These are phyloP conservation scores for Physcomitrium patens DNA, from an alignment of 225 moss, liverwort and hornwort species.

Conservation along the genomic window DNA sequence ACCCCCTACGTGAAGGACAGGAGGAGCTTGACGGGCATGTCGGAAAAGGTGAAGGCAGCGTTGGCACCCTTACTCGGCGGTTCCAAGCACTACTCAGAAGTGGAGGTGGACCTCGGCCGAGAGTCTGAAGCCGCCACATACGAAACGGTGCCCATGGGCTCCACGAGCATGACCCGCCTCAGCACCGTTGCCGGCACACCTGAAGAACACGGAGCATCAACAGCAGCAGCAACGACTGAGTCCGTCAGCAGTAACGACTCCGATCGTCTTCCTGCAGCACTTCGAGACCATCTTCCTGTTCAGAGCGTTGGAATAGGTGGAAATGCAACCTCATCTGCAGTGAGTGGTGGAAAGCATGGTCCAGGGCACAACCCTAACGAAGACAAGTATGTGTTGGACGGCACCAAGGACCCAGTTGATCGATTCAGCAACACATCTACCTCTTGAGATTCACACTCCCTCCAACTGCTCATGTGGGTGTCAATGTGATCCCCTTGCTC, in stretches of 20 bases:
- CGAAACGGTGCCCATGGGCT: conserved; percentile 39
- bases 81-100: conserved; percentile 34
- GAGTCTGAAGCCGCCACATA: conserved; percentile 13
- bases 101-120: conserved; percentile 35
- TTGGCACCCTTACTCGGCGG: conserved; percentile 41
- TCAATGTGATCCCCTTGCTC: no score
- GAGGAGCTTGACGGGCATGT: conserved; percentile 58
- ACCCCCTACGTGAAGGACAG: conserved; percentile 29
- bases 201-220: conserved; percentile 13
- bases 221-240: conserved; percentile 2
- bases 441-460: conserved; percentile 32
- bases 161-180: conserved; percentile 45
- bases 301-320: conserved; percentile 26
- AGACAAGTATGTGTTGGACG: conserved; percentile 34
- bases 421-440: conserved; percentile 27
- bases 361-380: conserved; percentile 26
- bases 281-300: neutral
- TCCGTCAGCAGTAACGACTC: neutral
- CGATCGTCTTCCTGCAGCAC: neutral
- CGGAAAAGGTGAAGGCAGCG: conserved; percentile 45
- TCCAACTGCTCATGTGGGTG: neutral
- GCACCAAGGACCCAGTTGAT: conserved; percentile 24
- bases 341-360: neutral
- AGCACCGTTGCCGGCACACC: conserved; percentile 12
- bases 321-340: conserved; percentile 12